Evolutionary conservation across 2,329 filamentous ascomycete genomes (phyloP).

Genomic region (Colletotrichum spaethianum): DNA sequence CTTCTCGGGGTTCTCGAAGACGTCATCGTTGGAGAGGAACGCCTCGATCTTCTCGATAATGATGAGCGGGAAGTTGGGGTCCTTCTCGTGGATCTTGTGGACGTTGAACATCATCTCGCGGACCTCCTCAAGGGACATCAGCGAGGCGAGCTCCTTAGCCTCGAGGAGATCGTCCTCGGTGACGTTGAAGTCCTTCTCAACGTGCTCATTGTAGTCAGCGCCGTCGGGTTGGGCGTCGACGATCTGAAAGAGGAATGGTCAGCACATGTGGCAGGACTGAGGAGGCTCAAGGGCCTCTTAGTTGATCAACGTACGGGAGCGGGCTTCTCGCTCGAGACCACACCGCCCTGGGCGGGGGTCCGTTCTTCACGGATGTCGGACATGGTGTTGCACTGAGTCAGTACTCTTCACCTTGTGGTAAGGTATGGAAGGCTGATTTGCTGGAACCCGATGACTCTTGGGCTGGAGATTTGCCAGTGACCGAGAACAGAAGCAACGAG

Average conservation of each 20-base stretch:
- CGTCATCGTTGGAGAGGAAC: conserved; percentile 52
- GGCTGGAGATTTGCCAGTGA: conserved; percentile 39
- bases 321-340: conserved; percentile 32
- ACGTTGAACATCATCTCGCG: conserved; percentile 54
- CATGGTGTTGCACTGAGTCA: conserved; percentile 35
- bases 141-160: conserved; percentile 59
- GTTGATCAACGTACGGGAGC: conserved; percentile 22
- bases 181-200: conserved; percentile 53
- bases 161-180: conserved; percentile 63
- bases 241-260: not conserved
- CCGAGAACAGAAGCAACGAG: conserved; percentile 23
- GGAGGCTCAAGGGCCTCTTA: not conserved
- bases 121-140: conserved; percentile 59
- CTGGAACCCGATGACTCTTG: conserved; percentile 34
- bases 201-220: conserved; percentile 23
- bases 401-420: conserved; percentile 27
- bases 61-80: conserved; percentile 60
- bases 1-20: conserved; percentile 54
- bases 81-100: conserved; percentile 57
- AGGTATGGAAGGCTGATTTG: conserved; percentile 25
- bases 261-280: not conserved
- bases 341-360: conserved; percentile 19
- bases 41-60: conserved; percentile 56
- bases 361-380: conserved; percentile 34
- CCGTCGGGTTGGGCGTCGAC: conserved; percentile 28